Conservation (phyloP, 1,284 basidiomycete genomes). For the Somion occarium region DNA sequence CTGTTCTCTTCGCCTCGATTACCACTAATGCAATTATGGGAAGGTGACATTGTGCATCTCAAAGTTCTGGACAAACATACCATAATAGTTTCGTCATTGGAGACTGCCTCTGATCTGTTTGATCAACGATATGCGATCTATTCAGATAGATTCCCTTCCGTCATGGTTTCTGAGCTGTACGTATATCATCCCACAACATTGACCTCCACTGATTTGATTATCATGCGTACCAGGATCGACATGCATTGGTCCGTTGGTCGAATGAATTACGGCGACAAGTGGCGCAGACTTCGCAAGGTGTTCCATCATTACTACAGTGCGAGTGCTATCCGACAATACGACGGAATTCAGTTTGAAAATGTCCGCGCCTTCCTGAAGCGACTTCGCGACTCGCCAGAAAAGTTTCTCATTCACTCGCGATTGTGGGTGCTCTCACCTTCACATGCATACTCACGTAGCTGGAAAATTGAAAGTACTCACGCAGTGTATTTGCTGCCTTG, state of each 20-base stretch:
- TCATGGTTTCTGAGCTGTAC: not conserved
- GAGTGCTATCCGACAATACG: conserved; percentile 12
- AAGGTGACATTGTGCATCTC: conserved; percentile 24
- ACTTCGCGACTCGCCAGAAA: conserved; percentile 14
- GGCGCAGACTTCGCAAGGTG: conserved; percentile 33
- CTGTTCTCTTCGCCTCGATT: not conserved
- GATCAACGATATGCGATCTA: conserved; percentile 44
- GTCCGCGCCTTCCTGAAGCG: conserved; percentile 28
- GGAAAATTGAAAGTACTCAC: too few relatives aligned
- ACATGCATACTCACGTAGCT: too few relatives aligned
- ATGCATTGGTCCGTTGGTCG: conserved; percentile 31
- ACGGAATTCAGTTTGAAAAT: conserved; percentile 19
- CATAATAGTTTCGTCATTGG: conserved; percentile 29
- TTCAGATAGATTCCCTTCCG: conserved; percentile 28
- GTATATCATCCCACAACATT: not conserved
- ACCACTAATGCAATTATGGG: not conserved
- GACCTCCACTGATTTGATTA: not conserved
- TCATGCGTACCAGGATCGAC: conserved; percentile 29
- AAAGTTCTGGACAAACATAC: conserved; percentile 20
- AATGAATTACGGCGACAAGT: conserved; percentile 34
- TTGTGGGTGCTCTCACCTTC: conserved; percentile 13
- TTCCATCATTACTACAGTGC: conserved; percentile 25
- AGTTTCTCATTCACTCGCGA: conserved; percentile 15
- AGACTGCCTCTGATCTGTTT: conserved; percentile 43
- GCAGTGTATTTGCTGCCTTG: not conserved